phyloP scores from a whole-genome alignment of 257 asterid species.

The Solanum pennellii region DNA sequence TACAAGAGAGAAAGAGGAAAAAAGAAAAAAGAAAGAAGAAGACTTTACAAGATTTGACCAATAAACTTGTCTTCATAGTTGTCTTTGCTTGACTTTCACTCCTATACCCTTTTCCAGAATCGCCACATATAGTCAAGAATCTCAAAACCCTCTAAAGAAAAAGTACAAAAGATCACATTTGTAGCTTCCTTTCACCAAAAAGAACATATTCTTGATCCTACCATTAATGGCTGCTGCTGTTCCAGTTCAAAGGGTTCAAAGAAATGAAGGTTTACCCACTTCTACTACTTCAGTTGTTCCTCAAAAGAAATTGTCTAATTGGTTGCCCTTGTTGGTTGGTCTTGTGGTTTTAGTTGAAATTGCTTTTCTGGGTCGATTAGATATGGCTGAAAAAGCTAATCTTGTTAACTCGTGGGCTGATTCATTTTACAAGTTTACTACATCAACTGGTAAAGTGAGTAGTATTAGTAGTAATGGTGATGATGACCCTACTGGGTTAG shows the following conservation, averaged over 20 bases:
- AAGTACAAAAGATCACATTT: background rate
- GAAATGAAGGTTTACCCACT: conserved; percentile 7
- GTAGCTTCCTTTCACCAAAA: background rate
- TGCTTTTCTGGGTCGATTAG: conserved; percentile 67
- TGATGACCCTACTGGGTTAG: background rate
- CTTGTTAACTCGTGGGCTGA: conserved; percentile 88
- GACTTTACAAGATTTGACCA: background rate
- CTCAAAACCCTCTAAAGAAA: background rate
- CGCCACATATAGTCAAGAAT: background rate
- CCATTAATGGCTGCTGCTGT: conserved; percentile 6
- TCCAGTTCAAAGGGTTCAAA: conserved; percentile 18
- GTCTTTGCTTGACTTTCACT: background rate
- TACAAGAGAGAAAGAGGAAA: background rate
- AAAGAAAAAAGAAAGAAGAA: background rate
- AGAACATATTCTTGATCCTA: background rate
- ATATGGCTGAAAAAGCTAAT: conserved; percentile 71
- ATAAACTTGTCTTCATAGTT: background rate
- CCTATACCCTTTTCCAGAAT: background rate
- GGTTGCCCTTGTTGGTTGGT: conserved; percentile 52
- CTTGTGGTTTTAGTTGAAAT: conserved; percentile 80
- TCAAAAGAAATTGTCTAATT: conserved; percentile 54
- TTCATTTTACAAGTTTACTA: conserved; percentile 64
- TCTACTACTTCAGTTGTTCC: background rate
- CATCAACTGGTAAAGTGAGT: background rate
- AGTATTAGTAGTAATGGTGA: background rate